phyloP scores from a whole-genome alignment of 345 rosid genomes.

The Ailanthus altissimus region DNA sequence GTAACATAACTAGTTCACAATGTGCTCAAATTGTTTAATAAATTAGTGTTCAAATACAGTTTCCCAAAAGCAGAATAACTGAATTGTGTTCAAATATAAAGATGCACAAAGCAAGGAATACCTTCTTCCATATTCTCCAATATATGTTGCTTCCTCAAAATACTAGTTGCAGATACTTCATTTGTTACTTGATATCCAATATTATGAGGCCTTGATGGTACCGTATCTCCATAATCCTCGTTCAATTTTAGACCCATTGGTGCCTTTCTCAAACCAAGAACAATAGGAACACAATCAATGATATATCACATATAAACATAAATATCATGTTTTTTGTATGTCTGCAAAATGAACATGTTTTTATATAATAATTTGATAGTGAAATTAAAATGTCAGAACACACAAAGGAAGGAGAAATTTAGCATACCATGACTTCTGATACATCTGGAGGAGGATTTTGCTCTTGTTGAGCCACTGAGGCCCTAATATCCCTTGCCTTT shows the following conservation, averaged over 20 bases:
- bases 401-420: constrained; percentile 21
- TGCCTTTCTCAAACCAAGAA: constrained; percentile 49
- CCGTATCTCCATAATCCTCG: constrained; percentile 73
- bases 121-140: constrained; percentile 60
- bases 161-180: constrained; percentile 43
- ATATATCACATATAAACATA: neutral
- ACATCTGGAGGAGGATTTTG: constrained; percentile 48
- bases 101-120: constrained; percentile 30
- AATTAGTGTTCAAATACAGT: neutral
- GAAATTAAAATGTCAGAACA: neutral
- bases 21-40: neutral
- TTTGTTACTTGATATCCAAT: constrained; percentile 42
- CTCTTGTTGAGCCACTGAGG: constrained; percentile 62
- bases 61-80: neutral
- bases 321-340: neutral
- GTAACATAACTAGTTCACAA: neutral
- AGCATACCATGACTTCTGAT: constrained; percentile 46
- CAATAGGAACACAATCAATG: constrained; percentile 9
- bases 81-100: neutral
- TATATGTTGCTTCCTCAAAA: constrained; percentile 39
- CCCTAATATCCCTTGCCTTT: constrained; percentile 76
- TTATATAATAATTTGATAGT: neutral
- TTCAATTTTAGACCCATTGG: constrained; percentile 48
- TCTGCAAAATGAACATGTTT: neutral
- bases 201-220: constrained; percentile 64